Evolutionary conservation across 108 stramenopile genomes (phyloP), one percentile per base, ranked within the genome.

Genomic region (Ochromonas danica): DNA sequence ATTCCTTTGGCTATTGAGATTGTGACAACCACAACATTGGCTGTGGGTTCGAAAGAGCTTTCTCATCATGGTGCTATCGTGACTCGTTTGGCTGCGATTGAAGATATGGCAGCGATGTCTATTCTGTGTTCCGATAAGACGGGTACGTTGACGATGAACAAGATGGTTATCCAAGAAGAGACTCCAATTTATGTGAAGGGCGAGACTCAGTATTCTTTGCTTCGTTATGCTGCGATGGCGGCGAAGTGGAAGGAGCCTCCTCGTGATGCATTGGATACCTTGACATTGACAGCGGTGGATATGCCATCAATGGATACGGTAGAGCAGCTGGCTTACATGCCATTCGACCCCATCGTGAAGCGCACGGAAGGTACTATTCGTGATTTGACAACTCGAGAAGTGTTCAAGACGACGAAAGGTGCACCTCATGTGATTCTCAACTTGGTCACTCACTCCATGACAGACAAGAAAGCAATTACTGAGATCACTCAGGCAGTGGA

Each of bases 51-150:
- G 28, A 75, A 62, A 61, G 45, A 82, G 36, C 84, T 93, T n/a
- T 81, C 85, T 41, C 81, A 90, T 57, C 81, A 88, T 33, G 88
- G 87, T 36, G 92, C 90, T 78, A 91, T 93, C 45, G 90, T 93
- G 22, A 88, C 89, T n/a, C 80, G 91, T 41, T 84, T 93, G 35
- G 82, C 85, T 14, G 90, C 93, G 67, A 93, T 93, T 80, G 90
- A 91, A 70, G 90, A 91, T 61, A 62, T 93, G 75, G 90, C 90
- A 22, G 90, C 89, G 30, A 94, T 94, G 91, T 70, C 71, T 78
- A 89, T 92, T 75, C 87, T 92, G 14, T 92, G 91, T 87, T 90
- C 89, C 41, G 93, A 93, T 84, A 93, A 93, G 86, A 93, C 93
- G 35, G 93, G 93, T 22, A 93, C 93, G 10, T 83, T 93, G 43